Base-by-base conservation (phyloP, 495 filamentous ascomycete genomes). In the Aeminium ludgeri region DNA sequence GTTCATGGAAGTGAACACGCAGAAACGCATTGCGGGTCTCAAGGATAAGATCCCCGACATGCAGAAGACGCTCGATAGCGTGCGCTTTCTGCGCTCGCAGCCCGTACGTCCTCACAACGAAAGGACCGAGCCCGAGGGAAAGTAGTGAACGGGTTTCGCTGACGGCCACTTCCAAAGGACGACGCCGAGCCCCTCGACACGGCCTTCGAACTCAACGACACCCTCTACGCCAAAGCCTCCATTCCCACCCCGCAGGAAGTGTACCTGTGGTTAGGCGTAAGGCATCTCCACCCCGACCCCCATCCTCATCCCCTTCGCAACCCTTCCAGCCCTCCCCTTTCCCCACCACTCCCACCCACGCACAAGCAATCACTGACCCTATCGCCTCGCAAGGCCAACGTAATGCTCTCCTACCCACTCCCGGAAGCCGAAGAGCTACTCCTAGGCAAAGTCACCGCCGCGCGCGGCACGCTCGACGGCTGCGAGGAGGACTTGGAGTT, bases 401-500 rank as follows among this genome's bases (percentile, higher is more conserved):
- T 97, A 20, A 97, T 97, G 89, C 66, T 97, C 41, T 70, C 86
- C 34, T 97, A 97, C 57, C 82, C 87, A 2, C 73, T 96, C 39
- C 70, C 70, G 11, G 89, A 97, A 62, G 89, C 89, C 1, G 71
- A 83, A 64, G 61, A 63, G 28, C 74, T 97, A 51, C 68, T 97
- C 28, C 59, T 72, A 43, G 74, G 78, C 7, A 96, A 91, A 58
- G 64, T 93, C 15, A 52, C 63, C n/a, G 74, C 81, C 0, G 89
- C 89, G 18, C 78, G 83, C 58, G 61, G 67, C 54, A 92, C 74
- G 52, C 55, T 93, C 53, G 58, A 61, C 17, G 86, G 87, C 49
- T 94, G 86, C 53, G 86, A 95, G 55, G 89, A 97, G 66, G 89
- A 97, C 59, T 59, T 93, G 60, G 89, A 97, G 53, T 97, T 96